Conservation (phyloP, 2,329 filamentous ascomycete species). For the Colletotrichum magnum region DNA sequence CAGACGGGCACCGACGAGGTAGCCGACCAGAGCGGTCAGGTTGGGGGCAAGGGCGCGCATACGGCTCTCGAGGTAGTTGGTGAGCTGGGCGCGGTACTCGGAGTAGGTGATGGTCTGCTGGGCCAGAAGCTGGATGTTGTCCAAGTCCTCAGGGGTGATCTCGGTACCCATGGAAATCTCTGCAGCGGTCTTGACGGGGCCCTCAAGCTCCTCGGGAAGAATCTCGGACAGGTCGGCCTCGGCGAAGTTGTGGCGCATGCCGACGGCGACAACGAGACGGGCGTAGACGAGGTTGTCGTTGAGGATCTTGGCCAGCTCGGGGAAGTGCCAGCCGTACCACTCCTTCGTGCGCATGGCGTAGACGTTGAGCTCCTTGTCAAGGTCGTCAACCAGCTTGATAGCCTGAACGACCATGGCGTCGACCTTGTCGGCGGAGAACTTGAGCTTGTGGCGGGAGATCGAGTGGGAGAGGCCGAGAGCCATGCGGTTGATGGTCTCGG, state of each 20-base stretch:
- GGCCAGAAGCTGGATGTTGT: conserved; percentile 92
- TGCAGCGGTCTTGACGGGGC: conserved; percentile 90
- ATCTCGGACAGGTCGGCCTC: conserved; percentile 88
- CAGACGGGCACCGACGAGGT: conserved; percentile 92
- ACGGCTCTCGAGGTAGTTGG: conserved; percentile 88
- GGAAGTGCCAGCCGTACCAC: conserved; percentile 99
- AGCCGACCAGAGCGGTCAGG: conserved; percentile 91
- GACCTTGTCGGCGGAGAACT: conserved; percentile 98
- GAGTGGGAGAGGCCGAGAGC: conserved; percentile 96
- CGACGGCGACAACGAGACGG: conserved; percentile 88
- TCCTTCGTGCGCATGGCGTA: conserved; percentile 99
- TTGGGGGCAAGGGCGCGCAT: conserved; percentile 99
- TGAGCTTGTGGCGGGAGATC: conserved; percentile 96
- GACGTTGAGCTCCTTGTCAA: conserved; percentile 99
- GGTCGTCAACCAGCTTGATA: conserved; percentile 91
- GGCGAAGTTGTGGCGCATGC: conserved; percentile 86
- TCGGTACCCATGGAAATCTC: conserved; percentile 99
- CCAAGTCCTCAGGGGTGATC: conserved; percentile 91
- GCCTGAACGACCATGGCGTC: conserved; percentile 99
- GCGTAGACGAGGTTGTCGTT: conserved; percentile 98
- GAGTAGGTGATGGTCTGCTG: conserved; percentile 94
- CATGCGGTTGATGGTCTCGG: conserved; percentile 93
- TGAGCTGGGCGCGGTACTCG: conserved; percentile 89
- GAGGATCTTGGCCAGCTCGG: conserved; percentile 95
- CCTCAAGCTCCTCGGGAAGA: conserved; percentile 94